Conservation (phyloP, 2,329 filamentous ascomycete genomes). For the Zymoseptoria brevis region DNA sequence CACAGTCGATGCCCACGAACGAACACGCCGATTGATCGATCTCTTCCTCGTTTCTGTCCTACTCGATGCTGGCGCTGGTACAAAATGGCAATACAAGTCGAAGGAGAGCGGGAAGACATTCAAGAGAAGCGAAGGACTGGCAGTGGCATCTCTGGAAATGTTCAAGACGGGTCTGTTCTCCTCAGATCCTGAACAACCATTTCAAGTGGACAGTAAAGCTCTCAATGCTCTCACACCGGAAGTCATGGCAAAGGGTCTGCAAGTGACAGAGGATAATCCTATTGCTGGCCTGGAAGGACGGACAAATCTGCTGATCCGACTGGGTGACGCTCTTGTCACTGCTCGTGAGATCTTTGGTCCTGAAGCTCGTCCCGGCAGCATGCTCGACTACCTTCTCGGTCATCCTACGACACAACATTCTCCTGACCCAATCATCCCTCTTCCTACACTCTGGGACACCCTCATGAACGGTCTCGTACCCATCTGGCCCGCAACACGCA, state of each 20-base stretch:
- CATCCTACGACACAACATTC: constrained; percentile 85
- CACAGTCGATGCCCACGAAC: constrained; percentile 62
- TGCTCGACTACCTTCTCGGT: constrained; percentile 90
- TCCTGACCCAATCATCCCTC: constrained; percentile 75
- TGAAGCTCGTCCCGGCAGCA: constrained; percentile 80
- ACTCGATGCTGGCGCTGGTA: constrained; percentile 82
- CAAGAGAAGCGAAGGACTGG: constrained; percentile 78
- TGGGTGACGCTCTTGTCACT: constrained; percentile 63
- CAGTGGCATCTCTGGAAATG: constrained; percentile 75
- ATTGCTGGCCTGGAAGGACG: constrained; percentile 81
- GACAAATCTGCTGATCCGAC: constrained; percentile 65
- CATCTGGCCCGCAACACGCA: constrained; percentile 85
- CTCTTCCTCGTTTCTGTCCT: constrained; percentile 74
- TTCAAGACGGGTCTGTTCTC: constrained; percentile 90
- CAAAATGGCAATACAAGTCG: constrained; percentile 86
- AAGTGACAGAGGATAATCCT: constrained; percentile 71
- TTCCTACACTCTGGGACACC: constrained; percentile 83
- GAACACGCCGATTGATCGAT: constrained; percentile 66
- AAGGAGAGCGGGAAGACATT: constrained; percentile 78
- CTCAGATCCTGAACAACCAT: constrained; percentile 69
- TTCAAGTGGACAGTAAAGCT: constrained; percentile 80
- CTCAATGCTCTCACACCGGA: constrained; percentile 67
- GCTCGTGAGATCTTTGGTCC: constrained; percentile 78
- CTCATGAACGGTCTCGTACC: constrained; percentile 78
- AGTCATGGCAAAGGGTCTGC: constrained; percentile 69